These are phyloP conservation scores for Funneliformis mosseae DNA, from an alignment of 192 early-diverging fungal species.

Conservation along the genomic window DNA sequence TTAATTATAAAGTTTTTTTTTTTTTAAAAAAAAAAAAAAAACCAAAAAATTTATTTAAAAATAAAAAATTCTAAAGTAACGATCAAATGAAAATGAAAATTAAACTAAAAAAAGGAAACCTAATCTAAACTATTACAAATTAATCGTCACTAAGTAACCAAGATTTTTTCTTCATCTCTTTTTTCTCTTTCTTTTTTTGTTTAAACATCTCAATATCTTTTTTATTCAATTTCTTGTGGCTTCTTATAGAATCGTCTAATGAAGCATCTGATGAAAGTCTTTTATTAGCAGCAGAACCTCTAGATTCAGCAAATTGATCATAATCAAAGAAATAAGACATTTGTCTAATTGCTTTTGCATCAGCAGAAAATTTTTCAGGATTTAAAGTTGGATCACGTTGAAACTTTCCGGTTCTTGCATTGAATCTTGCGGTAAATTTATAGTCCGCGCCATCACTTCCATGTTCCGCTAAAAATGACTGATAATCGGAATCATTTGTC, in stretches of 20 bases:
- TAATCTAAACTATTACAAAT: background rate
- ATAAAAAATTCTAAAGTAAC: background rate
- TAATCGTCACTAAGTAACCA: constrained; percentile 38
- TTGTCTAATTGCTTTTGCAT: constrained; percentile 42
- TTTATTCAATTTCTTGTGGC: constrained; percentile 36
- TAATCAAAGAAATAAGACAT: constrained; percentile 50
- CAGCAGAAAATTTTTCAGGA: constrained; percentile 41
- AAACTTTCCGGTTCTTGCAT: constrained; percentile 46
- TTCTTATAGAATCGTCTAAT: constrained; percentile 7
- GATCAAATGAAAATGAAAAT: background rate
- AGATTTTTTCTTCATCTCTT: constrained; percentile 41
- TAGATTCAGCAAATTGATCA: constrained; percentile 40
- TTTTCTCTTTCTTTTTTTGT: constrained; percentile 44
- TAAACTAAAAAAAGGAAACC: background rate
- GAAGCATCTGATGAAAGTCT: background rate
- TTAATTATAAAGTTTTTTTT: background rate
- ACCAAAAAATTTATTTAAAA: background rate
- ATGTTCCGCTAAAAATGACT: constrained; percentile 23
- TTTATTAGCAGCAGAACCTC: constrained; percentile 14
- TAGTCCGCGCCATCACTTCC: constrained; percentile 29
- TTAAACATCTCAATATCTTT: constrained; percentile 43
- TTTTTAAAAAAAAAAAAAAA: background rate
- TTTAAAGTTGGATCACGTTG: constrained; percentile 37
- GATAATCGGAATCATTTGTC: constrained; percentile 18
- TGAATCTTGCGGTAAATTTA: constrained; percentile 40